Base-by-base conservation (phyloP, 768 basidiomycete species). In the Phanerochaete sordida region DNA sequence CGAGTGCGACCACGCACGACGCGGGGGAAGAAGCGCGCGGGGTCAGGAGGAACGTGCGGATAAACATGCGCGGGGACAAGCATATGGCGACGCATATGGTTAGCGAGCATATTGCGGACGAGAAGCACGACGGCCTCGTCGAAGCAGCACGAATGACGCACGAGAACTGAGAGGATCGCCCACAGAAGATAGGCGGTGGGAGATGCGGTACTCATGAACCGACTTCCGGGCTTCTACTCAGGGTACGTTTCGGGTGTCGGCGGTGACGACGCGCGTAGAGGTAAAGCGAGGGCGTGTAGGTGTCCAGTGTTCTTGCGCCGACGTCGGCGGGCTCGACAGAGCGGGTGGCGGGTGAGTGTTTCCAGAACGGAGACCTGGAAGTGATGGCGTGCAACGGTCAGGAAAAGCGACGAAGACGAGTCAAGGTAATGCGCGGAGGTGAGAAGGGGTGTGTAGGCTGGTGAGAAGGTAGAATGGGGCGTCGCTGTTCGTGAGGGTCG, bases 101-200 rank as follows among this genome's bases (percentile, higher is more conserved):
- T 7, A 45, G 46, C 43, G 35, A 21, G 49, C 21, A 21, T 21
- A 16, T 23, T 8, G 44, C 33, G 26, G 11, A 27, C 26, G 13
- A 60, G 59, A 60, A 54, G 47, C 24, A 0, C 28, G 16, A 56
- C 12, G 33, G 2, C 31, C 31, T 1, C 31, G 28, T 47, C 26
- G 28, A 23, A 21, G 43, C n/a, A 1, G 27, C 15, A 26, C n/a
- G 27, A 48, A 49, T 33, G 35, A 72, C 86, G 74, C 67, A 89
- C 88, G 64, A 85, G 74, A 64, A 78, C 78, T 1, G 88, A 77
- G 60, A 91, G 78, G 37, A 90, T 80, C 58, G 89, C 82, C 90
- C 90, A 92, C 54, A 90, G 81, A 46, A 91, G 80, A 70, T 83
- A 90, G 57, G 87, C 87, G 24, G 88, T 80, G 9, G 89, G 82